phyloP scores from a whole-genome alignment of 352 stramenopile genomes.

The Globisporangium camurandrum region DNA sequence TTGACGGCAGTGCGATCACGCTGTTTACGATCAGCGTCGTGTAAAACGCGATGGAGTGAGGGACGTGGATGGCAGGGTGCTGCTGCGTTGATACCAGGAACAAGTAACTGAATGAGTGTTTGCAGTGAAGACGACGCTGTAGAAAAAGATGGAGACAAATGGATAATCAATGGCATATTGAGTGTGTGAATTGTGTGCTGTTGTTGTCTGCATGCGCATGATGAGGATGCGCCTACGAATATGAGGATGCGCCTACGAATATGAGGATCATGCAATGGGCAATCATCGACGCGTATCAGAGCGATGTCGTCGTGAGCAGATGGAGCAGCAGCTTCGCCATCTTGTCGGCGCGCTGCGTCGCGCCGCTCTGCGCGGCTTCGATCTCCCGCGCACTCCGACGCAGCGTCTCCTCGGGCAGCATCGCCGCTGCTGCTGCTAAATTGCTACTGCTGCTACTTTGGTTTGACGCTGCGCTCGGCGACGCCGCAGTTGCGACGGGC shows the following conservation, averaged over 20 bases:
- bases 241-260: not conserved
- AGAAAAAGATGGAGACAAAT: not conserved
- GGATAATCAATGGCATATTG: not conserved
- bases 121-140: too few species aligned
- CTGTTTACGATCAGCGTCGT: constrained; percentile 92
- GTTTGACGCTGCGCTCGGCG: constrained; percentile 3
- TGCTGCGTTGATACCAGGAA: too few species aligned
- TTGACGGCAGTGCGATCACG: constrained; percentile 94
- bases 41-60: constrained; percentile 23
- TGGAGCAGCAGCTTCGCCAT: constrained; percentile 71
- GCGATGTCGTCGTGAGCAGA: constrained; percentile 45
- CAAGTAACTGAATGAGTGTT: too few species aligned
- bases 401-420: constrained; percentile 47
- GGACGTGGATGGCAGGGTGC: too few species aligned
- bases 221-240: too few species aligned
- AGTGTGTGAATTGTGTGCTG: not conserved
- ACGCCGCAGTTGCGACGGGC: too few species aligned
- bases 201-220: not conserved
- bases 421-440: not conserved
- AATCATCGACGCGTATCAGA: too few species aligned
- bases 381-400: constrained; percentile 46
- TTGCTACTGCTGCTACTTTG: not conserved
- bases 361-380: constrained; percentile 48
- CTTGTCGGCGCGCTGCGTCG: constrained; percentile 46
- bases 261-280: not conserved